Evolutionary conservation across 352 stramenopile species (phyloP).

Genomic region (Phytopythium kandeliae): DNA sequence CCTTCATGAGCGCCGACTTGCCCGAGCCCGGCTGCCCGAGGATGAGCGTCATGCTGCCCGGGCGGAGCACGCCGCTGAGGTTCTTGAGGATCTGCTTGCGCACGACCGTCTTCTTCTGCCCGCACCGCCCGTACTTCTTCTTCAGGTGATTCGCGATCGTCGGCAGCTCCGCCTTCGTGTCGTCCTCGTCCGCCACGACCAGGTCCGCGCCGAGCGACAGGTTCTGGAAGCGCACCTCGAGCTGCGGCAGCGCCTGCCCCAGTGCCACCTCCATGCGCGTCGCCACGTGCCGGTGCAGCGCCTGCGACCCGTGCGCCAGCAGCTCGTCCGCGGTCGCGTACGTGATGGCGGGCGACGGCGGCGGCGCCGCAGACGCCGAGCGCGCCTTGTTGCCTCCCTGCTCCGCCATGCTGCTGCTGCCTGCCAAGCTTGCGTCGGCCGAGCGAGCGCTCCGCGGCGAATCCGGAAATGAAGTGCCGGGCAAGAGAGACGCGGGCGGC

Average conservation of each 20-base stretch:
- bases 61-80: constrained; percentile 14
- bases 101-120: constrained; percentile 13
- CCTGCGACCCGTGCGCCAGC: constrained; percentile 19
- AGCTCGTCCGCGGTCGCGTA: constrained; percentile 10
- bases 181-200: constrained; percentile 10
- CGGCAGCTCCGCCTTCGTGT: constrained; percentile 16
- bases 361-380: background rate
- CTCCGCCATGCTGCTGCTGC: background rate
- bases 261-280: constrained; percentile 19
- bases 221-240: constrained; percentile 26
- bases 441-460: background rate
- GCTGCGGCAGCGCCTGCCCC: constrained; percentile 21
- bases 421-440: too few species aligned
- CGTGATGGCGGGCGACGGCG: constrained; percentile 7
- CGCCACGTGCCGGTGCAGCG: constrained; percentile 21
- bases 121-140: constrained; percentile 11
- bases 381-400: background rate
- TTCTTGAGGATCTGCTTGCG: constrained; percentile 16
- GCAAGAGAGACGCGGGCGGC: constrained; percentile 5
- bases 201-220: constrained; percentile 12
- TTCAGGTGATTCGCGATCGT: constrained; percentile 30
- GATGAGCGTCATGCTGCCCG: constrained; percentile 18
- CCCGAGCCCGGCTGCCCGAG: constrained; percentile 11
- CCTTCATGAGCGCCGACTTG: constrained; percentile 22
- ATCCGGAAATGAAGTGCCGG: background rate